Percentiles rank a stretch among this genome's conserved stretches.
phyloP scores from a whole-genome alignment of 1,284 basidiomycete species.

The Sporisorium reilianum region DNA sequence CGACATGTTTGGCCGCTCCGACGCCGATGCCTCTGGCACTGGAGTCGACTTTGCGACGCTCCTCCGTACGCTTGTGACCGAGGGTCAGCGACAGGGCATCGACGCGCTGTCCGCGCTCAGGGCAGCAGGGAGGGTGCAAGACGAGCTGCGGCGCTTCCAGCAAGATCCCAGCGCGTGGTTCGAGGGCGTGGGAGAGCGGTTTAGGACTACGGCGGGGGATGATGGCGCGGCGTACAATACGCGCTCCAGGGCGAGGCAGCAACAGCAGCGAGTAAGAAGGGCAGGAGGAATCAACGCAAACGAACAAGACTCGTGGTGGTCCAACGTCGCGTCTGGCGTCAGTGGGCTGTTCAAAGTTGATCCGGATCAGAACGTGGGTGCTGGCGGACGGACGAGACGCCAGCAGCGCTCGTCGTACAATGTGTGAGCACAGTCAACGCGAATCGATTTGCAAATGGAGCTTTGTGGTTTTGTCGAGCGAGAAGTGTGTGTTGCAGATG shows the following conservation, averaged over 20 bases:
- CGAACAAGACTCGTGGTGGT: slow-evolving; percentile 35
- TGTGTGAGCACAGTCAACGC: not conserved
- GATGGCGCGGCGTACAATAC: slow-evolving; percentile 12
- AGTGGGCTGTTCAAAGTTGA: slow-evolving; percentile 36
- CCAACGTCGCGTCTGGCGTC: slow-evolving; percentile 27
- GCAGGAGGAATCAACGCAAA: not conserved
- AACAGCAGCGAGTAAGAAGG: not conserved
- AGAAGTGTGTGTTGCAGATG: no score
- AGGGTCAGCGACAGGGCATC: slow-evolving; percentile 44
- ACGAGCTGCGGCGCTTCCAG: slow-evolving; percentile 40
- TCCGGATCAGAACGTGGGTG: slow-evolving; percentile 1
- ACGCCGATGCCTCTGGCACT: not conserved
- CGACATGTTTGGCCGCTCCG: slow-evolving; percentile 32
- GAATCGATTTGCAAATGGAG: not conserved
- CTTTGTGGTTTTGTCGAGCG: no score
- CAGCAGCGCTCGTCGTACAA: slow-evolving; percentile 11
- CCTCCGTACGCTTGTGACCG: slow-evolving; percentile 29
- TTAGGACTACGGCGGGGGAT: slow-evolving; percentile 14
- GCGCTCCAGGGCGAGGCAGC: slow-evolving; percentile 18
- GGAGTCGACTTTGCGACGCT: slow-evolving; percentile 39
- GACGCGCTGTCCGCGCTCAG: slow-evolving; percentile 41
- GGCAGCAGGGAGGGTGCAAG: slow-evolving; percentile 44
- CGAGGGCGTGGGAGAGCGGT: slow-evolving; percentile 33
- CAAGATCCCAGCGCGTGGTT: slow-evolving; percentile 40
- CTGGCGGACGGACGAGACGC: not conserved